phyloP scores from a whole-genome alignment of 495 filamentous ascomycete genomes.

The Xanthoparmelia taractica region DNA sequence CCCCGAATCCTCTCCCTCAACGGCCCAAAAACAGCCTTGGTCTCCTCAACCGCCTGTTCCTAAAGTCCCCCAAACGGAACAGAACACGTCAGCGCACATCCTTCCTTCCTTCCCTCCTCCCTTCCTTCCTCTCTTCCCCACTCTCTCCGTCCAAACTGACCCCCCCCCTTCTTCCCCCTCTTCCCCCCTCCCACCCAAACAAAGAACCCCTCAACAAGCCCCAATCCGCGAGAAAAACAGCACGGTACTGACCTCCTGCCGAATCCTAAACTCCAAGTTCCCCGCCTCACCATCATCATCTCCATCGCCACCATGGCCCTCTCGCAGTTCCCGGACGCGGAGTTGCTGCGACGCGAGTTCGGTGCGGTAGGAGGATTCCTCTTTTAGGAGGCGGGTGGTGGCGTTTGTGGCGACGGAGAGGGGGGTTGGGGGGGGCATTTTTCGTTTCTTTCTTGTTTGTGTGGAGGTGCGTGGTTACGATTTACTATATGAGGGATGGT shows the following conservation, averaged over 20 bases:
- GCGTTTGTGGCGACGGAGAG: conserved; percentile 66
- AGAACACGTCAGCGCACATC: no score
- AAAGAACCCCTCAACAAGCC: background rate
- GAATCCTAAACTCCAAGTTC: conserved; percentile 63
- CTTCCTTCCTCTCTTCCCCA: no score
- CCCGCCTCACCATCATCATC: conserved; percentile 45
- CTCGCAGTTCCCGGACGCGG: conserved; percentile 59
- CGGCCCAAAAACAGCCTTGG: conserved; percentile 65
- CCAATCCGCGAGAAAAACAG: no score
- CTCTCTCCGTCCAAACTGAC: no score
- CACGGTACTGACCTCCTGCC: conserved; percentile 80
- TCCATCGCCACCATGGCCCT: conserved; percentile 17
- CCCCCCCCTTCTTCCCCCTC: no score
- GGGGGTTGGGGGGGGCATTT: conserved; percentile 65
- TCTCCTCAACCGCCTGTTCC: conserved; percentile 72
- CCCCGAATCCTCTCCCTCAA: conserved; percentile 57
- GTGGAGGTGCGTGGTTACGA: conserved; percentile 6
- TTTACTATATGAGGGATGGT: conserved; percentile 3
- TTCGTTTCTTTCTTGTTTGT: background rate
- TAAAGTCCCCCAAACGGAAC: conserved; percentile 36
- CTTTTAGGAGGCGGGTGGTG: conserved; percentile 77
- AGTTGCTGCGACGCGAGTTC: conserved; percentile 66
- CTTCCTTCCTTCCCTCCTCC: no score
- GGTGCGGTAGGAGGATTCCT: conserved; percentile 80
- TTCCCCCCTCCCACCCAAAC: no score